Evolutionary conservation across 169 alveolate genomes (phyloP).

Genomic region (Plasmodium gallinaceum): DNA sequence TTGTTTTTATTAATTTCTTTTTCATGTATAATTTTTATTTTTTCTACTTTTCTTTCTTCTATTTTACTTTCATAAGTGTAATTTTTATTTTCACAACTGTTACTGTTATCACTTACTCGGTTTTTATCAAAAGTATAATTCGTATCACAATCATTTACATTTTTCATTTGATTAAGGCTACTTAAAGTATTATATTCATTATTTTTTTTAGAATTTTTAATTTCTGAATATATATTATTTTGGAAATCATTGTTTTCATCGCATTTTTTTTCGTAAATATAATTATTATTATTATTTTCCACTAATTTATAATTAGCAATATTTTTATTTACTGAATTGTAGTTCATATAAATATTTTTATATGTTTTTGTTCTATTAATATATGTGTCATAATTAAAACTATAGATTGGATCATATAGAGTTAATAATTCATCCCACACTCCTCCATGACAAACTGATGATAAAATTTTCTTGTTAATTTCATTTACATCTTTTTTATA

Average conservation of each 20-base stretch:
- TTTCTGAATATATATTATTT: conserved; percentile 1
- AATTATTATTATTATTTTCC: neutral
- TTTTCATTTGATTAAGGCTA: neutral
- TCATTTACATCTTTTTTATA: conserved; percentile 68
- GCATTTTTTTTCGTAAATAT: neutral
- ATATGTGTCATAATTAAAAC: conserved; percentile 42
- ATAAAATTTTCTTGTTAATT: conserved; percentile 65
- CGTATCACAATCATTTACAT: neutral
- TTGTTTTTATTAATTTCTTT: no score
- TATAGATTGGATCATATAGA: conserved; percentile 85
- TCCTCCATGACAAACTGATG: conserved; percentile 86
- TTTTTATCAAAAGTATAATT: neutral
- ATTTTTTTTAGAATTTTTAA: neutral
- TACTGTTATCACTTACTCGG: neutral
- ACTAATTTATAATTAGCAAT: neutral
- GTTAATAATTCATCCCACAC: conserved; percentile 90
- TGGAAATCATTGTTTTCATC: neutral
- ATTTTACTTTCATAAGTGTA: neutral
- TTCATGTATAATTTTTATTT: no score
- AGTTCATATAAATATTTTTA: neutral
- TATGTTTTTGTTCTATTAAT: conserved; percentile 18
- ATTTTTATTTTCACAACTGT: neutral
- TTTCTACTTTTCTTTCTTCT: no score
- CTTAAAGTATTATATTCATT: neutral
- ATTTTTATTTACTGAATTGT: neutral